Evolutionary conservation across 2,329 filamentous ascomycete species (phyloP), one percentile per base, ranked within the genome.

Genomic region (Cadophora gregata): DNA sequence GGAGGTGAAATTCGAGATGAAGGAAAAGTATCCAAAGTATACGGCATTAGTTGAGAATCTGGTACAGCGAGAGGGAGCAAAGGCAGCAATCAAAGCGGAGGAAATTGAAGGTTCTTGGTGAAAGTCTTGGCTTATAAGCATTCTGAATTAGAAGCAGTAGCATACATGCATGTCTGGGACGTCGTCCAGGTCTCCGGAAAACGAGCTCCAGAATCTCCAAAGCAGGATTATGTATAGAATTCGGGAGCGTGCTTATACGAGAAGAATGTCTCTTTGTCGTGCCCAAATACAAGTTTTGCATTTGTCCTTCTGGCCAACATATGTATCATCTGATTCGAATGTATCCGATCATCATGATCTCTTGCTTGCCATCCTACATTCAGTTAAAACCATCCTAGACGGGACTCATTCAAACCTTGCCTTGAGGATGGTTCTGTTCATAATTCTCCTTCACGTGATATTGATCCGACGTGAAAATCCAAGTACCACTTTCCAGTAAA

Each of bases 391-490:
- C 19, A 47, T 47, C 10, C 14, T 19, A 10, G 6, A 12, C 16
- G 19, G 36, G 10, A 33, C 10, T 42, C 38, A 21, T 21, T 21
- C 9, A 10, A 21, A n/a, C 4, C 50, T 8, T 53, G 0, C 79
- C 79, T 45, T 81, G 78, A 0, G 77, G 75, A 59, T 76, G 72
- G 0, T 70, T 71, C 14, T 73, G 42, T 50, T 78, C 75, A 65
- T 78, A 80, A 55, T 81, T 81, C 64, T 81, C 80, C 3, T 63
- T 66, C 1, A 81, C 71, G 68, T 80, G 78, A 67, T 76, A 81
- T 61, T 80, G 78, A 68, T 81, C 80, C 0, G 75, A 77, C 0
- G 78, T 81, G 71, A 76, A 80, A 62, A 81, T 78, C 59, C 77
- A 81, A 0, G 78, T 79, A 4, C 79, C 68, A 24, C 53, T 62